Evolutionary conservation across 345 rosid genomes (phyloP), one percentile per base, ranked within the genome.

Genomic region (Citrus glauca): DNA sequence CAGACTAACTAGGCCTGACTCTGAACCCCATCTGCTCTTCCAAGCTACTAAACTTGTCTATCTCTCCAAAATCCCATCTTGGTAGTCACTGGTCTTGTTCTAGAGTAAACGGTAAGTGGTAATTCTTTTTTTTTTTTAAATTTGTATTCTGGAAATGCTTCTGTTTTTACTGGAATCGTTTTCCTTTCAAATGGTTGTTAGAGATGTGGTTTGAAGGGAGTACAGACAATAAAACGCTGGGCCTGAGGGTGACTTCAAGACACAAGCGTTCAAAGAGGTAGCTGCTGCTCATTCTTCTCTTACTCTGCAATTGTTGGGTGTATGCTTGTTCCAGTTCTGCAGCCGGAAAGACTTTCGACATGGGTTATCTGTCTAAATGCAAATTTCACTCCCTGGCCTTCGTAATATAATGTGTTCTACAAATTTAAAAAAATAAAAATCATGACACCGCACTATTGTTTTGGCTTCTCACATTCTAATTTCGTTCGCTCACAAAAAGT

Each of bases 241-340:
- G 90, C 69, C 67, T 84, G 84, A 88, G 86, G 79, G 73, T 84
- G 87, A 81, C 80, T 70, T 73, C 86, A 17, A 76, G 73, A 65
- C 97, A 96, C 89, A 90, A 89, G 85, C 97, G 98, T 86, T 90
- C 97, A 73, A 90, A 91, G 85, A 96, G 99, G 99, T 96, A 82
- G 50, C 69, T 74, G 55, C 55, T 45, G 50, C 50, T 75, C 8
- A 61, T 66, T 78, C 42, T 80, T 80, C 78, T 72, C 82, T 77
- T 81, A 48, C 63, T 73, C 86, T 82, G 81, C 64, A 73, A 61
- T 81, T 70, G 77, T 69, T 74, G 13, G 50, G 74, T 56, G 48
- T 55, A 63, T 24, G 4, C 77, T 63, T 42, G 33, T 76, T 71
- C 68, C 78, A 35, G 71, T 56, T 82, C 82, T 80, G 50, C 57